Conservation (phyloP, 148 eudicot species). For the Cornus controversa region DNA sequence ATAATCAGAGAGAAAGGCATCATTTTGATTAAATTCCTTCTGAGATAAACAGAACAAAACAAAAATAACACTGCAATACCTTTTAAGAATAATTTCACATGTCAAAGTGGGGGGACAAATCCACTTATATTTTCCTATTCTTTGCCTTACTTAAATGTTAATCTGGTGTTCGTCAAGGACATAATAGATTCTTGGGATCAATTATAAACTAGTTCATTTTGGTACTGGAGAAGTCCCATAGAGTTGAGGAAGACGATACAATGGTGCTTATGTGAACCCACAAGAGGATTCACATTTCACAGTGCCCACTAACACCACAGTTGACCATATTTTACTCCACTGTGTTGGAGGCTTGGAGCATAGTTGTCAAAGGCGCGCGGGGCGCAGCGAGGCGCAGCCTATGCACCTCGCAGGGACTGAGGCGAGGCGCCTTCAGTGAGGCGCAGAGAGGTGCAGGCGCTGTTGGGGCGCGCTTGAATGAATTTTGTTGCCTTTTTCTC, state of each 20-base stretch:
- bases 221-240: neutral
- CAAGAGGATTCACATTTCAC: neutral
- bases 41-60: neutral
- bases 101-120: neutral
- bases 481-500: too few species aligned
- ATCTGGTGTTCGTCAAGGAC: neutral
- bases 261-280: neutral
- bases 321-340: too few species aligned
- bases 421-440: too few species aligned
- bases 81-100: neutral
- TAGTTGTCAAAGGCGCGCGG: too few species aligned
- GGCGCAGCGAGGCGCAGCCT: too few species aligned
- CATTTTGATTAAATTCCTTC: neutral
- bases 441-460: too few species aligned
- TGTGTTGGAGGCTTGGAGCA: too few species aligned
- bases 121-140: neutral
- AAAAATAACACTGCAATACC: neutral
- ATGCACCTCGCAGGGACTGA: too few species aligned
- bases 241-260: neutral
- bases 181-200: neutral
- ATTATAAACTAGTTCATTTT: neutral
- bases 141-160: neutral
- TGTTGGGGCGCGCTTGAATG: too few species aligned
- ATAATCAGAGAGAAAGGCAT: neutral
- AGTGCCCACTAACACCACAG: neutral